These are phyloP conservation scores for Pontederia crassipes DNA, from an alignment of 176 grass and related monocot genomes.

Conservation along the genomic window DNA sequence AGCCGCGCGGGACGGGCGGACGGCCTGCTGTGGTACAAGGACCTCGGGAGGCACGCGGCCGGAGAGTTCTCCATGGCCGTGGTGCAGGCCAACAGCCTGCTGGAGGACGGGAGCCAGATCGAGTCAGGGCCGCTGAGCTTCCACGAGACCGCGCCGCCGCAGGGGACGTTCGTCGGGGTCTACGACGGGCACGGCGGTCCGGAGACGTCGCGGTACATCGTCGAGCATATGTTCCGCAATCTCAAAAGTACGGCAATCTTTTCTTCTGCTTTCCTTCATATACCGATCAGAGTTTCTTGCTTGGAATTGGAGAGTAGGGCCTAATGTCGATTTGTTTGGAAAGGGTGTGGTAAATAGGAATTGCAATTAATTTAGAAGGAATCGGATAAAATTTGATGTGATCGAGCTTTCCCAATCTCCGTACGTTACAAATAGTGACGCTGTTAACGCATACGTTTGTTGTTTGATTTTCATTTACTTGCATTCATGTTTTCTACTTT, in stretches of 20 bases:
- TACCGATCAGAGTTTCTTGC: too few species aligned
- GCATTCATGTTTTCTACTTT: too few species aligned
- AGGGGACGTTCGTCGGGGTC: conserved; percentile 49
- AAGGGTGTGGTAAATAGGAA: neutral
- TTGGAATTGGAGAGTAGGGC: too few species aligned
- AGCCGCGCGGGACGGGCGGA: conserved; percentile 9
- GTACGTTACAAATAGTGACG: too few species aligned
- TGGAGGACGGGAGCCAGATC: conserved; percentile 63
- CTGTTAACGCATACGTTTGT: neutral
- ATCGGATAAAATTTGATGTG: too few species aligned
- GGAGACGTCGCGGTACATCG: conserved; percentile 38
- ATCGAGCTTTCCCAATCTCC: neutral
- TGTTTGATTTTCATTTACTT: neutral
- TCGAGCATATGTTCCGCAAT: conserved; percentile 31
- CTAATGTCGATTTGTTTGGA: conserved; percentile 9
- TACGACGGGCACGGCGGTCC: conserved; percentile 69
- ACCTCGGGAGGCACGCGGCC: conserved; percentile 35
- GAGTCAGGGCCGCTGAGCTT: conserved; percentile 40
- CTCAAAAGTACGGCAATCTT: conserved; percentile 37
- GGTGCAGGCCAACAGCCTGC: conserved; percentile 57
- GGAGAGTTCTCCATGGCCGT: conserved; percentile 73
- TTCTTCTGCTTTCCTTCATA: neutral
- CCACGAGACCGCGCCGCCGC: conserved; percentile 8
- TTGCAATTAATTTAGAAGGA: too few species aligned
- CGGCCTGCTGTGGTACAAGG: conserved; percentile 65